Evolutionary conservation across 768 basidiomycete genomes (phyloP), one percentile per base, ranked within the genome.

Genomic region (Russula brevipes): DNA sequence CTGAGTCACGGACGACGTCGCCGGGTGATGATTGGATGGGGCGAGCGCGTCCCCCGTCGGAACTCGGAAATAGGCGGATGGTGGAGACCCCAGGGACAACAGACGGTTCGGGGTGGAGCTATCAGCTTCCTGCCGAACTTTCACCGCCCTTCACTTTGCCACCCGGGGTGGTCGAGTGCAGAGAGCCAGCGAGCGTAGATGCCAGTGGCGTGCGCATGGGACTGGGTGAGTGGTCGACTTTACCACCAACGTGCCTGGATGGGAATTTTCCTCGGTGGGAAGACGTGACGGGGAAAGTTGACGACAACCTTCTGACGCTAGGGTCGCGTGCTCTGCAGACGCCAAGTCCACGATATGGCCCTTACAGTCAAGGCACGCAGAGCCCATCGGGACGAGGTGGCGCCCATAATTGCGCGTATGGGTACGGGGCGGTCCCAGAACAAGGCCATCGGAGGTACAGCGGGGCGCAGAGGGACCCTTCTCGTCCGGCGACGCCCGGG

Each of bases 361-460:
- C 58, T 30, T 64, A 60, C 54, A 45, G 42, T 33, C 63, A 60
- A 41, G 54, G 59, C 35, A 60, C 63, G 33, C 63, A 64, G 59
- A 59, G 63, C 33, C 59, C 63, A 55, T 53, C 63, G 39, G 63
- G 59, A n/a, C 51, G 59, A 50, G 47, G 63, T 50, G 41, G 59
- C 24, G 54, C 63, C 17, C 63, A 64, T 54, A 64, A 60, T 33
- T 60, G 63, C 11, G 47, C 41, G 46, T 64, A 56, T 60, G 63
- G 63, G 30, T 60, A 64, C 49, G 63, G 54, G 49, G 14, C 58
- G 17, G 49, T 64, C 41, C 14, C 63, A 46, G 63, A 60, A 64
- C 63, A 53, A 54, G 47, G 58, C 39, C 51, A 66, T 49, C 64
- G 64, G 64, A 57, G 66, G 60, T 67, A 67, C 60, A 53, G 63